A percentile compares a stretch with the other conserved stretches of the same genome.
These are phyloP conservation scores for Boletus huronensis DNA, from an alignment of 768 basidiomycete species.

Conservation along the genomic window DNA sequence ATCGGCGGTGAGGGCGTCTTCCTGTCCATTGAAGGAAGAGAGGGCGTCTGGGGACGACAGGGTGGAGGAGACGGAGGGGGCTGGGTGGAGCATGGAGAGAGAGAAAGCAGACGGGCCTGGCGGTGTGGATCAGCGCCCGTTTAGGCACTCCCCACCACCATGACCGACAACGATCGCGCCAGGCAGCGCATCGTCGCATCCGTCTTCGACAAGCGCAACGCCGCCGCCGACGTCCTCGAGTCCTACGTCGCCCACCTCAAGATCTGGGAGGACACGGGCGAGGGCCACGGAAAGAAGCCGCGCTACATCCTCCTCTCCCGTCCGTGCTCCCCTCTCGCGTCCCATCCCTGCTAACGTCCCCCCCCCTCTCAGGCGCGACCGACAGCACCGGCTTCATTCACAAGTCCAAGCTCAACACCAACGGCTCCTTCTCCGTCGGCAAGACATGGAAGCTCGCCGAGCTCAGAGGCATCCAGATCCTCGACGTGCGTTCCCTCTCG, in stretches of 20 bases:
- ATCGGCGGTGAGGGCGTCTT: conserved; percentile 27
- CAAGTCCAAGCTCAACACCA: conserved; percentile 95
- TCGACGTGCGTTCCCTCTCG: conserved; percentile 51
- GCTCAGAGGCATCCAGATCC: conserved; percentile 73
- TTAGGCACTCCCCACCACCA: no score
- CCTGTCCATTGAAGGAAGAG: conserved; percentile 31
- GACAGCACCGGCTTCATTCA: conserved; percentile 75
- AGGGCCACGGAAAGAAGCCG: conserved; percentile 73
- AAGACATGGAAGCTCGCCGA: conserved; percentile 93
- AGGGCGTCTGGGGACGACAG: conserved; percentile 32
- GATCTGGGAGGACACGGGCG: conserved; percentile 87
- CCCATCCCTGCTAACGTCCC: neutral
- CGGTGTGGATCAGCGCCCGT: no score
- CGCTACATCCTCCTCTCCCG: conserved; percentile 89
- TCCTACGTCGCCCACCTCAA: conserved; percentile 86
- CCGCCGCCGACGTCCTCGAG: conserved; percentile 64
- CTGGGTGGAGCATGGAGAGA: conserved; percentile 17
- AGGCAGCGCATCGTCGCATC: conserved; percentile 75
- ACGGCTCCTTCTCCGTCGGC: conserved; percentile 92
- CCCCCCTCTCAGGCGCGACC: conserved; percentile 53
- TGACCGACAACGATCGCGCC: conserved; percentile 47
- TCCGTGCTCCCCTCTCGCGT: conserved; percentile 42
- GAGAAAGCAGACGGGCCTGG: no score
- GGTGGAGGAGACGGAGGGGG: conserved; percentile 23
- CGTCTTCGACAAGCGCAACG: conserved; percentile 74